These are phyloP conservation scores for Penicillium turbatum DNA, from an alignment of 495 filamentous ascomycete species.

Conservation along the genomic window DNA sequence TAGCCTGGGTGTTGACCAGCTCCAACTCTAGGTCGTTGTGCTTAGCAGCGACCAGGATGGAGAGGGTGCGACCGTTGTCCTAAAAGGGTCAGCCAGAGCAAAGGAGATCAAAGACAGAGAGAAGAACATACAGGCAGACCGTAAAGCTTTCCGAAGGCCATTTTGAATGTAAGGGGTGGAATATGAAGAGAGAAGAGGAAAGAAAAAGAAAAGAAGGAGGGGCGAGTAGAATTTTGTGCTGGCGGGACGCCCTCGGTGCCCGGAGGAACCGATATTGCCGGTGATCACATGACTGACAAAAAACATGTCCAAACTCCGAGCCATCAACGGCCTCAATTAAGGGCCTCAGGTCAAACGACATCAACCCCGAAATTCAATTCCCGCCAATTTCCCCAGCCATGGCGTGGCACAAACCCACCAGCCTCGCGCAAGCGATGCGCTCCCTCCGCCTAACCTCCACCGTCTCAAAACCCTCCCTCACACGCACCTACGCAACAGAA, in stretches of 20 bases:
- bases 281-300: conserved; percentile 17
- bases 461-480: conserved; percentile 15
- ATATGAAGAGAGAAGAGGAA: conserved; percentile 33
- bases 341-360: too few species aligned
- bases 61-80: conserved; percentile 86
- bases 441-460: conserved; percentile 27
- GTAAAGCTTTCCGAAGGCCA: conserved; percentile 97
- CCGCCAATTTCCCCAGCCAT: conserved; percentile 19
- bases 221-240: conserved; percentile 39
- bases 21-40: conserved; percentile 90
- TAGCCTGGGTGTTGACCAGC: conserved; percentile 61
- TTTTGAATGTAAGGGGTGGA: conserved; percentile 46
- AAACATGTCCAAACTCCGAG: conserved; percentile 11
- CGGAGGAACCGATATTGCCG: conserved; percentile 8
- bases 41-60: conserved; percentile 87
- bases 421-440: conserved; percentile 39
- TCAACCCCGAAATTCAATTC: background rate
- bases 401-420: conserved; percentile 36
- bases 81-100: conserved; percentile 34
- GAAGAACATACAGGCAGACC: conserved; percentile 65
- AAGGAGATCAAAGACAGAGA: background rate
- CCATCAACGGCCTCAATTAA: background rate
- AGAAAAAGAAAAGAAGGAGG: conserved; percentile 30
- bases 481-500: conserved; percentile 34
- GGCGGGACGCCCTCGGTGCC: conserved; percentile 11